Evolutionary conservation across 2,329 filamentous ascomycete species (phyloP).

Genomic region (Zymoseptoria tritici): DNA sequence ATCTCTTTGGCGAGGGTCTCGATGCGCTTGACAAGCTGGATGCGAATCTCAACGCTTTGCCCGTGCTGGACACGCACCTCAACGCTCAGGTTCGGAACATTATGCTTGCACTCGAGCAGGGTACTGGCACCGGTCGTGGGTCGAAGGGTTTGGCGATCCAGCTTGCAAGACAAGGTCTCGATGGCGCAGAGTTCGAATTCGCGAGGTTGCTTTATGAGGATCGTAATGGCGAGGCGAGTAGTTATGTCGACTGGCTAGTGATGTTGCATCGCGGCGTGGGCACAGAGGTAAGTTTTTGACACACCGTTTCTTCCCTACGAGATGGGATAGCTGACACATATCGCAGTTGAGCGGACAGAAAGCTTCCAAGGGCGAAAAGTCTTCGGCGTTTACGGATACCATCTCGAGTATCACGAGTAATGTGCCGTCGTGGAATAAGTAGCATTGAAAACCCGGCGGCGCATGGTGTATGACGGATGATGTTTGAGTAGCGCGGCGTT

Average conservation of each 20-base stretch:
- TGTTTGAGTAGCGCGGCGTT: not conserved
- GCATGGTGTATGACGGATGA: not conserved
- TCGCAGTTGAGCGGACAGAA: conserved; percentile 26
- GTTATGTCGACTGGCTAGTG: conserved; percentile 97
- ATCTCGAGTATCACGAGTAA: conserved; percentile 26
- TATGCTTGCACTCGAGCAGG: conserved; percentile 78
- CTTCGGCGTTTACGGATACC: conserved; percentile 21
- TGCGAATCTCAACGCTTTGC: conserved; percentile 70
- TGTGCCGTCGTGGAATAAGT: conserved; percentile 19
- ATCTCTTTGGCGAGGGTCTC: conserved; percentile 77
- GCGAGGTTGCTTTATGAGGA: conserved; percentile 86
- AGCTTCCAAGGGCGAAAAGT: conserved; percentile 20
- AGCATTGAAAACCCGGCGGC: not conserved
- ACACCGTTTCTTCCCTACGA: not conserved
- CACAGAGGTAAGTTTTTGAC: conserved; percentile 52
- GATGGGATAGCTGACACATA: conserved; percentile 11
- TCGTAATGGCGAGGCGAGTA: conserved; percentile 93
- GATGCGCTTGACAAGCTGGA: conserved; percentile 68
- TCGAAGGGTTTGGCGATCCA: conserved; percentile 78
- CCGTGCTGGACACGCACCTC: conserved; percentile 80
- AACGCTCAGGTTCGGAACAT: conserved; percentile 95
- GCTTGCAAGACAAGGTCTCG: conserved; percentile 82
- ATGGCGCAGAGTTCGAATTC: conserved; percentile 95
- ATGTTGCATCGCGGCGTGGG: conserved; percentile 90
- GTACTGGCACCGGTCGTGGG: conserved; percentile 28